A percentile compares a stretch with the other conserved stretches of the same genome.
phyloP scores from a whole-genome alignment of 2,329 filamentous ascomycete species.

The Pseudohalonectria lignicola region DNA sequence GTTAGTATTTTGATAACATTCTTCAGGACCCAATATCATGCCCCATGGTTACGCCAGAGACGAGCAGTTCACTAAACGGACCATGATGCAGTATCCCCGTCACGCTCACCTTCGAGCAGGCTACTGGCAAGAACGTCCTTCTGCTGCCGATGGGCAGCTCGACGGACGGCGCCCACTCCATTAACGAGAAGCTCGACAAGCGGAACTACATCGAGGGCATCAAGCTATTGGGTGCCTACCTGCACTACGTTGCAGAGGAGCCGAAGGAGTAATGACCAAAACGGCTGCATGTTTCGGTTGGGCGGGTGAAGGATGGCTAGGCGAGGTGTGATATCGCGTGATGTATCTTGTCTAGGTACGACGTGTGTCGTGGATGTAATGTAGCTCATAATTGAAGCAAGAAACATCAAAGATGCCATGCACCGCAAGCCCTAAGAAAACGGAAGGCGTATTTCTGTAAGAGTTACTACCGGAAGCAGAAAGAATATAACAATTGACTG shows the following conservation, averaged over 20 bases:
- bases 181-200: constrained; percentile 97
- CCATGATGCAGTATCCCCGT: constrained; percentile 66
- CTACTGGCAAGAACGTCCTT: constrained; percentile 94
- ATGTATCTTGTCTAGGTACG: no score
- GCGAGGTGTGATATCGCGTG: no score
- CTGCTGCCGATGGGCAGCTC: constrained; percentile 94
- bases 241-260: constrained; percentile 94
- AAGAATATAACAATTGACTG: no score
- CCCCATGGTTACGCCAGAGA: no score
- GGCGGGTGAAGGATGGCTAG: neutral
- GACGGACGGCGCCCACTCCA: constrained; percentile 91
- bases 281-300: neutral
- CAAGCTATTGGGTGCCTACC: constrained; percentile 86
- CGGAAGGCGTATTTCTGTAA: no score
- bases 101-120: constrained; percentile 93
- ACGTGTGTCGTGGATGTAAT: no score
- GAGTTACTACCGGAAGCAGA: no score
- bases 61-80: neutral
- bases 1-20: constrained; percentile 28
- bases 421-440: no score
- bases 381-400: no score
- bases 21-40: neutral
- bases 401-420: no score
- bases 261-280: constrained; percentile 32
- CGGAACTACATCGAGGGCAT: constrained; percentile 97